Evolutionary conservation across 208 protist species (phyloP).

Genomic region (Leishmania tropica): DNA sequence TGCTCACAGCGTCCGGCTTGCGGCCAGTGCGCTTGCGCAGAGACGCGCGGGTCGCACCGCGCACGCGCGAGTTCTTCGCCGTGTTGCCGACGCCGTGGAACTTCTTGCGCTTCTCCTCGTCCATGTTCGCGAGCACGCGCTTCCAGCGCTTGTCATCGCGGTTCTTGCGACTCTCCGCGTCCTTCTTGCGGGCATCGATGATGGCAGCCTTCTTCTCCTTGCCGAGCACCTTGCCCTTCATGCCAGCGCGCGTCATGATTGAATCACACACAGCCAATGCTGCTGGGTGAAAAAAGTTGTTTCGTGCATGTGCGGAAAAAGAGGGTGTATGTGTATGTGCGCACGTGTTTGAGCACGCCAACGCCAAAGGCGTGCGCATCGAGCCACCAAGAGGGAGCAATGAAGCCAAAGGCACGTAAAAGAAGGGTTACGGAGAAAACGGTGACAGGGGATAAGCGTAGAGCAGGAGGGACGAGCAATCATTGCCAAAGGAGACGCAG

Average conservation of each 20-base stretch:
- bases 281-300: neutral
- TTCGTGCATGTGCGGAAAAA: neutral
- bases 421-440: neutral
- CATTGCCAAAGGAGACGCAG: neutral
- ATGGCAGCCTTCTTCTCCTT: conserved; percentile 86
- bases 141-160: conserved; percentile 91
- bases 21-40: conserved; percentile 84
- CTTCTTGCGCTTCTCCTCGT: conserved; percentile 84
- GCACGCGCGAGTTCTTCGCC: conserved; percentile 82
- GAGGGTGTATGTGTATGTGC: neutral
- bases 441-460: neutral
- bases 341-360: neutral
- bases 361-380: neutral
- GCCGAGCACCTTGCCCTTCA: conserved; percentile 83
- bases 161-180: conserved; percentile 69
- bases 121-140: conserved; percentile 87
- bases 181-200: conserved; percentile 77
- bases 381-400: neutral
- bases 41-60: conserved; percentile 79
- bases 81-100: conserved; percentile 90
- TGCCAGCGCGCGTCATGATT: conserved; percentile 73
- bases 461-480: neutral
- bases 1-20: conserved; percentile 88
- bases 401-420: neutral
- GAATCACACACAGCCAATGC: neutral